Base-by-base conservation (phyloP, 768 basidiomycete species). In the Amanita brunnescens region DNA sequence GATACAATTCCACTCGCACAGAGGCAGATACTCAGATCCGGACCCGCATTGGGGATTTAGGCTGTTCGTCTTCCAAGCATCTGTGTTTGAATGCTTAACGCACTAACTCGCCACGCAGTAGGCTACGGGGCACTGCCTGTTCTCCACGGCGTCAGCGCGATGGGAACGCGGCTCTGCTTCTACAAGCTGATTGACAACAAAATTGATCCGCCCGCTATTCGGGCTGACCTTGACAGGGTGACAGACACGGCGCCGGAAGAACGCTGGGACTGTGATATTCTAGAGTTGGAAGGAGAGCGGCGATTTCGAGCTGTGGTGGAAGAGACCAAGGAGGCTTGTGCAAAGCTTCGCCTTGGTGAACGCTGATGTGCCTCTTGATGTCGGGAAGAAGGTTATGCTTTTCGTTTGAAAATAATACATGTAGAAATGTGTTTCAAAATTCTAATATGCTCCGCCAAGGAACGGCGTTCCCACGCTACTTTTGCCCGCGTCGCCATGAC, bases 211-310 rank as follows among this genome's bases (percentile, higher is more conserved):
- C 32, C 43, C 14, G 38, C 40, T 32, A 54, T 62, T 42, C 6
- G 41, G 29, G 51, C 47, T 9, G 20, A 54, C 39, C 54, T 39
- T n/a, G 24, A 34, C 16, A 52, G 38, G 7, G 10, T 49, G 10
- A 58, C 55, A 23, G 67, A 65, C 43, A 55, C 54, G 0, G 64
- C 66, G 1, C 70, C 69, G 12, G 49, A 24, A 6, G 63, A 61
- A 18, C 59, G 66, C 16, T 71, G 70, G 69, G 61, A 67, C 46
- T 67, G 59, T 54, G 67, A 72, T 55, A 29, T 70, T 26, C 38
- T 71, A 37, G 62, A 65, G 24, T 62, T 55, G 14, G 63, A 65
- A 18, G 70, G 68, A 1, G 67, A 57, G 13, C 58, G 55, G 14
- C 48, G 63, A 32, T 49, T 70, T 30, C 60, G 60, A 45, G 62